phyloP scores from a whole-genome alignment of 2,329 filamentous ascomycete genomes.

The Neonectria magnoliae region DNA sequence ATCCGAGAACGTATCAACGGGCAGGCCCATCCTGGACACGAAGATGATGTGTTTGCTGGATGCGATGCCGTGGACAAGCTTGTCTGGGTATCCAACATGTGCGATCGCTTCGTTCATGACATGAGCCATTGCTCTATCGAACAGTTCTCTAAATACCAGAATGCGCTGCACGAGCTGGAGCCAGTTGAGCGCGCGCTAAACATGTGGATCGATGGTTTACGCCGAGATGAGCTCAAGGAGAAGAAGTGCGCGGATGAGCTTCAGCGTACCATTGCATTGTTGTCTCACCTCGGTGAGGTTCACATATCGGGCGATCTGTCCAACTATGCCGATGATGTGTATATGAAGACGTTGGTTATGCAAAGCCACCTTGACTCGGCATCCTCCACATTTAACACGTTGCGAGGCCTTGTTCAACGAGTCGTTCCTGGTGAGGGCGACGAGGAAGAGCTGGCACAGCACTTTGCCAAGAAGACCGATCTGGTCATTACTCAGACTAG shows the following conservation, averaged over 20 bases:
- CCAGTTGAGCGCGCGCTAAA: slow-evolving; percentile 91
- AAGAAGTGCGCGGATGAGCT: slow-evolving; percentile 84
- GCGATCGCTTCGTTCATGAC: slow-evolving; percentile 82
- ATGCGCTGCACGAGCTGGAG: slow-evolving; percentile 86
- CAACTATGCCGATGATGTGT: slow-evolving; percentile 80
- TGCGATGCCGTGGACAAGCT: slow-evolving; percentile 88
- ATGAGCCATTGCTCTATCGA: slow-evolving; percentile 82
- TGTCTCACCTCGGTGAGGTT: slow-evolving; percentile 86
- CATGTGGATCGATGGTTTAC: slow-evolving; percentile 84
- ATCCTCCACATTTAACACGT: slow-evolving; percentile 71
- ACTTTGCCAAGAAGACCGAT: slow-evolving; percentile 78
- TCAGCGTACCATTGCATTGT: slow-evolving; percentile 83
- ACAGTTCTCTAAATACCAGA: slow-evolving; percentile 81
- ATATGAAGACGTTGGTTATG: slow-evolving; percentile 80
- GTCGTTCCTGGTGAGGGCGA: slow-evolving; percentile 60
- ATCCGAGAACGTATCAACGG: slow-evolving; percentile 81
- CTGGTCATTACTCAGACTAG: slow-evolving; percentile 78
- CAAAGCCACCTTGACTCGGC: slow-evolving; percentile 85
- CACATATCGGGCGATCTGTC: slow-evolving; percentile 77
- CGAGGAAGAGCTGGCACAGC: slow-evolving; percentile 73
- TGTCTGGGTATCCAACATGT: slow-evolving; percentile 84
- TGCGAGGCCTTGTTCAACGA: slow-evolving; percentile 73
- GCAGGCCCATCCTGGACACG: slow-evolving; percentile 71
- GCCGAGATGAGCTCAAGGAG: slow-evolving; percentile 86
- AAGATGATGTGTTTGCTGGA: slow-evolving; percentile 82